Percentiles rank a stretch among this genome's conserved stretches.
Conservation (phyloP, 768 basidiomycete genomes). For the Sporobolomyces roseus region DNA sequence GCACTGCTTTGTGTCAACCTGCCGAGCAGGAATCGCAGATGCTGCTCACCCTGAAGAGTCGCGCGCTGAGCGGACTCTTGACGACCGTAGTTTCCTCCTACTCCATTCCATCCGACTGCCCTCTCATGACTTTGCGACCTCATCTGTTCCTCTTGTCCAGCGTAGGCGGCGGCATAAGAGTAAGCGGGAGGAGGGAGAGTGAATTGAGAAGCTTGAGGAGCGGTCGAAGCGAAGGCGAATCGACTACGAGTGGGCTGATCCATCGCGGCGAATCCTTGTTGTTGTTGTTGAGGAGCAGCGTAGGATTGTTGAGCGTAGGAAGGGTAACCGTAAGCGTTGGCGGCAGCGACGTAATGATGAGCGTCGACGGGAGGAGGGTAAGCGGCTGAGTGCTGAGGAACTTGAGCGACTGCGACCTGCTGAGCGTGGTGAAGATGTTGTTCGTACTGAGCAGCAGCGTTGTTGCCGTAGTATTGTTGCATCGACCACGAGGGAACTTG, state of each 20-base stretch:
- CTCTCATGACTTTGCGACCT: constrained; percentile 18
- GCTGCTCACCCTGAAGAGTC: constrained; percentile 32
- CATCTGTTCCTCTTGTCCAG: constrained; percentile 21
- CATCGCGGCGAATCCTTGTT: constrained; percentile 11
- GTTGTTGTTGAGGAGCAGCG: too few relatives aligned
- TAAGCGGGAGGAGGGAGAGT: constrained; percentile 27
- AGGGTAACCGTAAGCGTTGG: constrained; percentile 8
- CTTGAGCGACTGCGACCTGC: constrained; percentile 19
- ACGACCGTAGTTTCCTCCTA: constrained; percentile 11
- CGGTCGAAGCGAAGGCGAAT: constrained; percentile 31
- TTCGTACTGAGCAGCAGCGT: constrained; percentile 15
- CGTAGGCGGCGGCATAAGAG: constrained; percentile 16
- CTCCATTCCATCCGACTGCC: constrained; percentile 12
- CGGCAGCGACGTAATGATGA: constrained; percentile 5
- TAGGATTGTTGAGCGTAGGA: not conserved
- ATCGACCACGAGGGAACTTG: constrained; percentile 24
- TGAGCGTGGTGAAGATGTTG: constrained; percentile 15
- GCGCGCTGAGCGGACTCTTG: constrained; percentile 33
- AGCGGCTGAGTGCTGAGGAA: not conserved
- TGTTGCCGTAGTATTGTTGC: constrained; percentile 11
- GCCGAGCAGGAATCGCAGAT: constrained; percentile 26
- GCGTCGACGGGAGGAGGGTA: constrained; percentile 1
- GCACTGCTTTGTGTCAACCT: constrained; percentile 26
- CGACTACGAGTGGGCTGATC: constrained; percentile 33
- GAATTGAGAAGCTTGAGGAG: constrained; percentile 15